These are phyloP conservation scores for Xylariaceae sp. DNA, from an alignment of 2,329 filamentous ascomycete species.

Conservation along the genomic window DNA sequence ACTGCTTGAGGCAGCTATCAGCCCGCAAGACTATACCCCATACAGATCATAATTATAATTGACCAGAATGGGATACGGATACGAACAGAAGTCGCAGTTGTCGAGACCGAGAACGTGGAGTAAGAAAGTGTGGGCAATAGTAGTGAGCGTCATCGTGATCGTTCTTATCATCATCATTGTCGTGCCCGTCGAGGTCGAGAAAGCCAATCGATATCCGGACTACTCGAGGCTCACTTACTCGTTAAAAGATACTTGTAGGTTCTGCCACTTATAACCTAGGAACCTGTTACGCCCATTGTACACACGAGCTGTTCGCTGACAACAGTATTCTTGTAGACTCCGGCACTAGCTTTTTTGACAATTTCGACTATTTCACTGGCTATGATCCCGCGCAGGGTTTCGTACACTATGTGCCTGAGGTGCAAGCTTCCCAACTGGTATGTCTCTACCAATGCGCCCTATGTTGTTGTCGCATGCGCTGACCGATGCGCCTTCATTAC, in stretches of 20 bases:
- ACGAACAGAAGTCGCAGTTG: constrained; percentile 28
- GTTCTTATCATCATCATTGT: constrained; percentile 47
- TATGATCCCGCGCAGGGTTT: constrained; percentile 49
- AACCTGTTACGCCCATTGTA: too few species aligned
- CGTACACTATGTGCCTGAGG: constrained; percentile 50
- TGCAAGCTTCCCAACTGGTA: constrained; percentile 41
- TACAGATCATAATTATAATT: too few species aligned
- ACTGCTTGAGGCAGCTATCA: too few species aligned
- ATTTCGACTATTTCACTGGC: constrained; percentile 50
- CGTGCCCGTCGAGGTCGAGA: constrained; percentile 42
- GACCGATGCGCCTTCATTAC: background rate
- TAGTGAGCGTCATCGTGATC: constrained; percentile 35
- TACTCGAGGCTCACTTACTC: constrained; percentile 46
- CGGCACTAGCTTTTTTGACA: constrained; percentile 49
- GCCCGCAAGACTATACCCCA: too few species aligned
- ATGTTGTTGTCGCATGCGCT: background rate
- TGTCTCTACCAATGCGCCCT: constrained; percentile 10
- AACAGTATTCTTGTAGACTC: constrained; percentile 43
- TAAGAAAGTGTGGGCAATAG: constrained; percentile 46
- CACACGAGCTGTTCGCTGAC: too few species aligned
- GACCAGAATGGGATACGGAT: constrained; percentile 20
- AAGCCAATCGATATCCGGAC: constrained; percentile 42
- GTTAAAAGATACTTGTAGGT: constrained; percentile 47
- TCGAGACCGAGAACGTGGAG: constrained; percentile 53
- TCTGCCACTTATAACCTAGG: too few species aligned